Percentiles rank a stretch among this genome's conserved stretches.
phyloP scores from a whole-genome alignment of 1,284 basidiomycete genomes.

The Cystobasidium slooffiae region DNA sequence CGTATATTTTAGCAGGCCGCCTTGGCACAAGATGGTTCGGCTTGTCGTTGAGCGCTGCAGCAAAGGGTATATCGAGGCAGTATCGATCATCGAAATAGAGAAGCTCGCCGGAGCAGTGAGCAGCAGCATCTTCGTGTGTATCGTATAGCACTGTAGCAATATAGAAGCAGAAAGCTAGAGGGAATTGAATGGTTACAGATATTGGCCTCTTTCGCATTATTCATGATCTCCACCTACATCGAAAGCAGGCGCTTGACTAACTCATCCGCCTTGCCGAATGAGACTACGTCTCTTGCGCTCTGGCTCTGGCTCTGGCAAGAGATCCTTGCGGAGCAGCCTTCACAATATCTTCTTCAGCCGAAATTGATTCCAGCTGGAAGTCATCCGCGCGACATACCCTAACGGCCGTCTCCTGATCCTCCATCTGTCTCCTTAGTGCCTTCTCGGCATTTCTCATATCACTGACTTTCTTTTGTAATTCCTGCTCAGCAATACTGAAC shows the following conservation, averaged over 20 bases:
- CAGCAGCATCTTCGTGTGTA: conserved; percentile 12
- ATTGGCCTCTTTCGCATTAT: neutral
- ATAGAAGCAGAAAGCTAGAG: neutral
- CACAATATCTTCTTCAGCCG: neutral
- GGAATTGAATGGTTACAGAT: neutral
- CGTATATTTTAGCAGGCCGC: conserved; percentile 14
- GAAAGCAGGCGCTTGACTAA: neutral
- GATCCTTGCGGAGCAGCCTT: conserved; percentile 17
- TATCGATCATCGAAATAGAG: conserved; percentile 11
- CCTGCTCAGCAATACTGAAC: conserved; percentile 15
- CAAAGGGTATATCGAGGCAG: conserved; percentile 16
- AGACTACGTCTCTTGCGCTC: conserved; percentile 1
- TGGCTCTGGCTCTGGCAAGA: conserved; percentile 11
- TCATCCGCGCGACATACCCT: neutral
- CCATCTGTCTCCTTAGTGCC: conserved; percentile 7
- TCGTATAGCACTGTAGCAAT: conserved; percentile 11
- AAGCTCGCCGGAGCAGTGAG: conserved; percentile 8
- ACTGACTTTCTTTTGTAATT: conserved; percentile 2
- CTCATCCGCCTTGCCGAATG: neutral
- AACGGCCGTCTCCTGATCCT: conserved; percentile 15
- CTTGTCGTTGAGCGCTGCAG: conserved; percentile 9
- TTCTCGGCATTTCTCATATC: conserved; percentile 11
- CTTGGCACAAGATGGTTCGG: conserved; percentile 5
- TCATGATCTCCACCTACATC: neutral
- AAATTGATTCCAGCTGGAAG: neutral